Evolutionary conservation across 1,139 yeast species (phyloP).

Genomic region (Sugiyamaella castrensis): DNA sequence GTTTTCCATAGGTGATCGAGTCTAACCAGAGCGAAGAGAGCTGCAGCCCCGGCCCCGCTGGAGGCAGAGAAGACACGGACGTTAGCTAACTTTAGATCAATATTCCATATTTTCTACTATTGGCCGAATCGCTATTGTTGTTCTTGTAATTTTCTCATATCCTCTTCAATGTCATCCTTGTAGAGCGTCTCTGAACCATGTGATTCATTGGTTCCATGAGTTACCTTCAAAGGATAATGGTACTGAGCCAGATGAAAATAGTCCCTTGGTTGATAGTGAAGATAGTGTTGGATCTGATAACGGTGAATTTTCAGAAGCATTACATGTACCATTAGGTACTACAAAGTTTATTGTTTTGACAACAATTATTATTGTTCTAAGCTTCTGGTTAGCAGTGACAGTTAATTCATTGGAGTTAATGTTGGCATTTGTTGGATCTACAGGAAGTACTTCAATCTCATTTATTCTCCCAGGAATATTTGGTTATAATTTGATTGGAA

Average conservation of each 20-base stretch:
- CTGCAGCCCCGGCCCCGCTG: slow-evolving; percentile 7
- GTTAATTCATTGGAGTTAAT: slow-evolving; percentile 82
- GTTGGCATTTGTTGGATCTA: slow-evolving; percentile 88
- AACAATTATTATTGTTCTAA: slow-evolving; percentile 52
- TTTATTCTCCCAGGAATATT: slow-evolving; percentile 91
- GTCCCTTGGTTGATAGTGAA: slow-evolving; percentile 11
- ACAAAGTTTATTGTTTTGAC: slow-evolving; percentile 64
- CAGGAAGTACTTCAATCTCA: slow-evolving; percentile 92
- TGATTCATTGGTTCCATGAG: slow-evolving; percentile 50
- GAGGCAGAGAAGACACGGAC: slow-evolving; percentile 1
- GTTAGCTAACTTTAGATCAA: slow-evolving; percentile 33
- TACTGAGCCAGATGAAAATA: slow-evolving; percentile 14
- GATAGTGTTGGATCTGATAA: neutral
- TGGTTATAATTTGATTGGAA: slow-evolving; percentile 58
- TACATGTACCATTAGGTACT: slow-evolving; percentile 47
- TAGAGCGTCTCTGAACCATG: slow-evolving; percentile 76
- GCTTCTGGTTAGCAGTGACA: slow-evolving; percentile 71
- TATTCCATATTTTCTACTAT: slow-evolving; percentile 50
- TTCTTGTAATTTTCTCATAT: slow-evolving; percentile 81
- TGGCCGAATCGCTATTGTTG: slow-evolving; percentile 72
- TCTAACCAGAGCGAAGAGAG: too few species aligned
- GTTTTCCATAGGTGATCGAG: too few species aligned
- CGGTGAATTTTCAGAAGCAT: slow-evolving; percentile 13
- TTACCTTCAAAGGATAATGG: neutral
- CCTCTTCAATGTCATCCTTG: slow-evolving; percentile 95